Conservation (phyloP, 495 filamentous ascomycete species). For the Astrothelium subdiscretum region DNA sequence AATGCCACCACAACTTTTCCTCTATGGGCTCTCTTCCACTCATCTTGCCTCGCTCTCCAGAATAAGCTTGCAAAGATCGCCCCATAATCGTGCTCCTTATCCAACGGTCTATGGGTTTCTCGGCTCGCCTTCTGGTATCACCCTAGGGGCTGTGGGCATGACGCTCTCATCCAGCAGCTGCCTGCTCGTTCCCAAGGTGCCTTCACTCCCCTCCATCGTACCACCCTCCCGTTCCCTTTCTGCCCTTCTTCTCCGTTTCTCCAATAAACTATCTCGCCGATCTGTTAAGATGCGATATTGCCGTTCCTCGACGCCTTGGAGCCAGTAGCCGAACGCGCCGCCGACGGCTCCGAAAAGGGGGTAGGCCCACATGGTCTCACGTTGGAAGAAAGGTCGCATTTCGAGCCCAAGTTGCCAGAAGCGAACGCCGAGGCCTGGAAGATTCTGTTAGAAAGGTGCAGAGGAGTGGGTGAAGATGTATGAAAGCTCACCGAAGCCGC, state of each 20-base stretch:
- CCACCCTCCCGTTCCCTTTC: constrained; percentile 37
- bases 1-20: background rate
- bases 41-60: background rate
- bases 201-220: background rate
- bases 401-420: constrained; percentile 96
- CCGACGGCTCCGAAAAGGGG: constrained; percentile 76
- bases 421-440: constrained; percentile 71
- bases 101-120: background rate
- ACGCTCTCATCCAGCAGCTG: background rate
- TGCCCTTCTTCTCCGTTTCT: constrained; percentile 74
- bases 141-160: background rate
- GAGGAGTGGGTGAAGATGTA: background rate
- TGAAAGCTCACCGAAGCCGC: constrained; percentile 72
- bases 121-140: background rate
- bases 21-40: background rate
- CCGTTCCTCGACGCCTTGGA: constrained; percentile 69
- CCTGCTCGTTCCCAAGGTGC: background rate
- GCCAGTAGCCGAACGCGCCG: constrained; percentile 91
- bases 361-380: constrained; percentile 73
- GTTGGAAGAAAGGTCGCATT: constrained; percentile 86
- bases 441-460: constrained; percentile 6
- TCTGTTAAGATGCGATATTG: constrained; percentile 65
- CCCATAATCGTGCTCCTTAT: background rate
- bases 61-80: background rate
- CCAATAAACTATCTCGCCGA: constrained; percentile 64